Evolutionary conservation across 495 filamentous ascomycete genomes (phyloP).

Genomic region (Talaromyces proteolyticus): DNA sequence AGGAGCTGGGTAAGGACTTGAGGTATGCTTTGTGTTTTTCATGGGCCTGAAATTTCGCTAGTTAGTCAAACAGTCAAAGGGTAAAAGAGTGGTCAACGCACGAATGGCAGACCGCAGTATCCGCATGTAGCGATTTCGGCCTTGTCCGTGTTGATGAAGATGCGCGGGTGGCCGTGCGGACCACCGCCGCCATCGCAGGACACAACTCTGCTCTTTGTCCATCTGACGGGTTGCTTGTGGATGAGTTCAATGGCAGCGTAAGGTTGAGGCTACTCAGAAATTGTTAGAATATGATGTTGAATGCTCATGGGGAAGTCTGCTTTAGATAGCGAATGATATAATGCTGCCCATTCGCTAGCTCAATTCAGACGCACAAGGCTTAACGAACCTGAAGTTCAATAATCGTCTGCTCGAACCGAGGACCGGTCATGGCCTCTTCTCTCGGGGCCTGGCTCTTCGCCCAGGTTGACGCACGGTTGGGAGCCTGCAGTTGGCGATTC

Average conservation of each 20-base stretch:
- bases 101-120: conserved; percentile 94
- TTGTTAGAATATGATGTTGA: too few species aligned
- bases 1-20: conserved; percentile 69
- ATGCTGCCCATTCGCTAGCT: too few species aligned
- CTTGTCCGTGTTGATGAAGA: conserved; percentile 98
- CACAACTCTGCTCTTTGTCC: conserved; percentile 75
- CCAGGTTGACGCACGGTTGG: conserved; percentile 79
- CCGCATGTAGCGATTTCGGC: conserved; percentile 82
- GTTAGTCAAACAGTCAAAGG: not conserved
- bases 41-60: conserved; percentile 56
- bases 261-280: conserved; percentile 65
- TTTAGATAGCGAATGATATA: too few species aligned
- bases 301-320: too few species aligned
- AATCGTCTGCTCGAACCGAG: conserved; percentile 94
- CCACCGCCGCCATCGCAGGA: conserved; percentile 93
- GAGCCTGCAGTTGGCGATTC: conserved; percentile 66
- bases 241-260: conserved; percentile 90
- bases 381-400: conserved; percentile 77
- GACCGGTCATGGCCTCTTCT: conserved; percentile 78
- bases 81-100: conserved; percentile 41
- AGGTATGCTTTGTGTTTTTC: conserved; percentile 79
- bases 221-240: conserved; percentile 90
- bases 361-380: not conserved
- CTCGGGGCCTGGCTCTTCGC: conserved; percentile 76
- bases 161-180: conserved; percentile 80